phyloP scores from a whole-genome alignment of 108 stramenopile species.

The Bacterosira constricta region DNA sequence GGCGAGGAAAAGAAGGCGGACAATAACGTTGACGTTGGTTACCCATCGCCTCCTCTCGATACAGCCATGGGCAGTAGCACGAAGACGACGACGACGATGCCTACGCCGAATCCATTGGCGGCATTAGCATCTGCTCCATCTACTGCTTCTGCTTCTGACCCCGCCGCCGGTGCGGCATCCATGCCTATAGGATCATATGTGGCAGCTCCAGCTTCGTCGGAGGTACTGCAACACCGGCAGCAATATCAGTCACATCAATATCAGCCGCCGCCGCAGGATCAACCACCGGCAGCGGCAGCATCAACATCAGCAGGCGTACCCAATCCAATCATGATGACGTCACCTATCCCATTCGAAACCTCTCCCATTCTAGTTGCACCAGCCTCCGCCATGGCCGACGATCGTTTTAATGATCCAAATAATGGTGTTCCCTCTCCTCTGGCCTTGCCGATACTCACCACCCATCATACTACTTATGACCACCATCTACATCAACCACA shows the following conservation, averaged over 20 bases:
- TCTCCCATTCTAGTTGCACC: background rate
- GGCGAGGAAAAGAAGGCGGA: too few relatives aligned
- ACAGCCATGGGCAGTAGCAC: background rate
- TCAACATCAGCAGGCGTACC: background rate
- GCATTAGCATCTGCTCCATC: background rate
- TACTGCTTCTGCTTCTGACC: background rate
- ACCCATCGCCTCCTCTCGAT: too few relatives aligned
- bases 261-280: background rate
- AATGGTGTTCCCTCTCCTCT: background rate
- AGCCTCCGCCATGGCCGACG: too few relatives aligned
- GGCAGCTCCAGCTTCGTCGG: background rate
- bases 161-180: background rate
- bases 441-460: background rate
- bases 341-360: background rate
- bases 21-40: too few relatives aligned
- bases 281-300: background rate
- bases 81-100: background rate
- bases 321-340: background rate
- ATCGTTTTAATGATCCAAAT: too few relatives aligned
- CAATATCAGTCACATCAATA: background rate
- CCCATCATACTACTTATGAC: background rate
- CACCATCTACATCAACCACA: background rate
- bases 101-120: slow-evolving; percentile 2
- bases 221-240: background rate
- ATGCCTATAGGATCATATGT: background rate